Percentiles rank a stretch among this genome's conserved stretches.
Evolutionary conservation across 2,329 filamentous ascomycete species (phyloP).

Genomic region (Lasiodiplodia theobromae): DNA sequence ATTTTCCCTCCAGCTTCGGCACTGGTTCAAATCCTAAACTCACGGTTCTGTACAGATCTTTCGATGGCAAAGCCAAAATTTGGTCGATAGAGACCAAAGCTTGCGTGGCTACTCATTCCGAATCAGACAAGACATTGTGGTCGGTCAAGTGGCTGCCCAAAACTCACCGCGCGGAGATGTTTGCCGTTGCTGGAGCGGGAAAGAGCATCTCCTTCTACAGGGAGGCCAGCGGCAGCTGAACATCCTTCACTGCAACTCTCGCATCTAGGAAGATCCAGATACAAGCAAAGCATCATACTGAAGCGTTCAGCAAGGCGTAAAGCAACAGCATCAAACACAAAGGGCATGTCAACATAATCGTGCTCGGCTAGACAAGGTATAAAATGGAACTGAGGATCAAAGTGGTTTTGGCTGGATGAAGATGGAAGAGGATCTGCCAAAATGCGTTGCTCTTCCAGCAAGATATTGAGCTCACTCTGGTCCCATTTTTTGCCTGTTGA

Average conservation of each 20-base stretch:
- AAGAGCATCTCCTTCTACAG: constrained; percentile 48
- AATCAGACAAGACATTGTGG: constrained; percentile 67
- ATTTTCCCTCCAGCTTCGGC: constrained; percentile 34
- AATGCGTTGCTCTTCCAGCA: too few relatives aligned
- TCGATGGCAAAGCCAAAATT: constrained; percentile 94
- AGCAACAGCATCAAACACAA: background rate
- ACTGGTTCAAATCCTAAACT: background rate
- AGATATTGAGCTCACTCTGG: too few relatives aligned
- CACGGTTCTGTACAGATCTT: constrained; percentile 59
- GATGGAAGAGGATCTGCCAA: background rate
- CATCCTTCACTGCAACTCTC: background rate
- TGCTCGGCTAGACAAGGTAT: background rate
- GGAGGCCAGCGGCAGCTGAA: constrained; percentile 46
- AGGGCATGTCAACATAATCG: background rate
- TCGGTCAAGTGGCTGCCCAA: constrained; percentile 50
- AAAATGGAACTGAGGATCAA: background rate
- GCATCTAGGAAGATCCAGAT: too few relatives aligned
- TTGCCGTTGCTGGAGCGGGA: constrained; percentile 48
- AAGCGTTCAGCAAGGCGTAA: background rate
- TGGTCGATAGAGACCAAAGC: constrained; percentile 86
- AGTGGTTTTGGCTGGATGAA: background rate
- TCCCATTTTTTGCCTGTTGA: too few relatives aligned
- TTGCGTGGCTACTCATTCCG: constrained; percentile 92
- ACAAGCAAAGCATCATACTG: background rate
- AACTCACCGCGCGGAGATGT: constrained; percentile 48